Conservation (phyloP, 2,329 filamentous ascomycete species). For the Phialophora tarda region DNA sequence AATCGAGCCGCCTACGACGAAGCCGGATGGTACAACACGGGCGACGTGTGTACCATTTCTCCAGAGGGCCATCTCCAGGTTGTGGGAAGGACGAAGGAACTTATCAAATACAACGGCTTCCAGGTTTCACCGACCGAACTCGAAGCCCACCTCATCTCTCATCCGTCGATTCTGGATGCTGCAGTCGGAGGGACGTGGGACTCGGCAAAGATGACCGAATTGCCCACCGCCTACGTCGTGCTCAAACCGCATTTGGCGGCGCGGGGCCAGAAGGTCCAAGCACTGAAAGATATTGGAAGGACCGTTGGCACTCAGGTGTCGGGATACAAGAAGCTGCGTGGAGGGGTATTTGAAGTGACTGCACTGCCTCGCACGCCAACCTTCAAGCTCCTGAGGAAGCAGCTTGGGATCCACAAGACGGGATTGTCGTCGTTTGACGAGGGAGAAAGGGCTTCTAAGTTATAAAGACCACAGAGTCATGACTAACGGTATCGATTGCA, state of each 20-base stretch:
- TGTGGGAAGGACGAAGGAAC: slow-evolving; percentile 76
- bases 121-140: slow-evolving; percentile 72
- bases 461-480: neutral
- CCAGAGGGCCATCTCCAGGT: slow-evolving; percentile 81
- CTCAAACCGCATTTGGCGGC: slow-evolving; percentile 53
- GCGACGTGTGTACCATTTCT: slow-evolving; percentile 81
- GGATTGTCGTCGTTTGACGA: slow-evolving; percentile 6
- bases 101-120: slow-evolving; percentile 71
- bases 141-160: slow-evolving; percentile 59
- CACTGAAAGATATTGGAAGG: slow-evolving; percentile 44
- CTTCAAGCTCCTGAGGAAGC: slow-evolving; percentile 21
- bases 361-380: slow-evolving; percentile 16
- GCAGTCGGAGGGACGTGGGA: slow-evolving; percentile 66
- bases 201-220: slow-evolving; percentile 57
- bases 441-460: neutral
- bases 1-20: slow-evolving; percentile 56
- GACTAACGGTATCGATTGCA: too few species aligned
- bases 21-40: slow-evolving; percentile 87
- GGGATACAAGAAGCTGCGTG: slow-evolving; percentile 42
- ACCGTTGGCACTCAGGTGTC: slow-evolving; percentile 48
- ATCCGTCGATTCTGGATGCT: slow-evolving; percentile 61
- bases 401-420: slow-evolving; percentile 19
- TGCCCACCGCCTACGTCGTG: slow-evolving; percentile 70
- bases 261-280: slow-evolving; percentile 55
- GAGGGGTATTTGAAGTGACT: slow-evolving; percentile 19